Conservation (phyloP, 345 rosid species). For the Lepidium sativum region DNA sequence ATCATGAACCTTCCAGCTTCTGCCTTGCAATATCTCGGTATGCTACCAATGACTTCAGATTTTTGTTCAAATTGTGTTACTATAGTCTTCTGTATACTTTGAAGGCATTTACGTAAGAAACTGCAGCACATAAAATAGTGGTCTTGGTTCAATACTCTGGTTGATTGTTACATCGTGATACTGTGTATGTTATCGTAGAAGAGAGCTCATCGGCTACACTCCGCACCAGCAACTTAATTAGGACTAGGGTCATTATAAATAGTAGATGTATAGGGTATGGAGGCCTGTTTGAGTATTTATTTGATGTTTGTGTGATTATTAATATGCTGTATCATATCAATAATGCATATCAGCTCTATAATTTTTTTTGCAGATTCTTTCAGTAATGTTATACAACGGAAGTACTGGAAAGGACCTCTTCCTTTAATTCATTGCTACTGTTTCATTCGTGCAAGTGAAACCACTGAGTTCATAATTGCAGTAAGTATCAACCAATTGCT, state of each 20-base stretch:
- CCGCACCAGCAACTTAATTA: background rate
- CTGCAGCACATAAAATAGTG: background rate
- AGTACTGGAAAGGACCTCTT: conserved; percentile 63
- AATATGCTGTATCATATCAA: background rate
- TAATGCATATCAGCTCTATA: background rate
- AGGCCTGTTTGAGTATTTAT: background rate
- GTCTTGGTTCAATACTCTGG: background rate
- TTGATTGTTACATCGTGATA: background rate
- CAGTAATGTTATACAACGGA: conserved; percentile 42
- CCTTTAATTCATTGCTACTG: conserved; percentile 92
- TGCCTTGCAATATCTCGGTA: conserved; percentile 80
- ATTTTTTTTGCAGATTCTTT: conserved; percentile 53
- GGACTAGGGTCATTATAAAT: background rate
- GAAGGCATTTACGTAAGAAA: background rate
- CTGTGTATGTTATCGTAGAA: background rate
- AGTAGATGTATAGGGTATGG: background rate
- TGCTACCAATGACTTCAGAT: background rate
- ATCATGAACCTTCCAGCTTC: conserved; percentile 99
- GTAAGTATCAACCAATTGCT: conserved; percentile 33
- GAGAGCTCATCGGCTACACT: background rate
- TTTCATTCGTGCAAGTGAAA: conserved; percentile 76
- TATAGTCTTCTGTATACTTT: background rate
- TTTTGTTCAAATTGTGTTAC: background rate
- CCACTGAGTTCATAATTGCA: conserved; percentile 44
- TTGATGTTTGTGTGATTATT: background rate